Evolutionary conservation across 495 filamentous ascomycete species (phyloP).

Genomic region (Penicillium chermesinum): DNA sequence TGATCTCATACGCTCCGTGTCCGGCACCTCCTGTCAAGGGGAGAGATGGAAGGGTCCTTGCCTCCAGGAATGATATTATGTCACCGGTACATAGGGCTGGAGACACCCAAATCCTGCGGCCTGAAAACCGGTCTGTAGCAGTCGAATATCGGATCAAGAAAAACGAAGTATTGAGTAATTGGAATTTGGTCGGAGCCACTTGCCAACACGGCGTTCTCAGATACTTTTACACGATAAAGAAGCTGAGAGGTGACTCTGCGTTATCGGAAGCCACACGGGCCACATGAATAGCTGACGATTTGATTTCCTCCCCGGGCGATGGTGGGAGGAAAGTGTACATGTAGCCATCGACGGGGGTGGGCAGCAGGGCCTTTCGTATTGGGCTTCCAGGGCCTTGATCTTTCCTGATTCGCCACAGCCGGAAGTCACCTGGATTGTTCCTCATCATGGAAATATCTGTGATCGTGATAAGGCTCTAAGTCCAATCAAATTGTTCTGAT

Average conservation of each 20-base stretch:
- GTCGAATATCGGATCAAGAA: background rate
- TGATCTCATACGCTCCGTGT: background rate
- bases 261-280: conserved; percentile 13
- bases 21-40: background rate
- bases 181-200: background rate
- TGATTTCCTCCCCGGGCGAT: background rate
- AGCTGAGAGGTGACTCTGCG: conserved; percentile 4
- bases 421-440: conserved; percentile 21
- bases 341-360: conserved; percentile 9
- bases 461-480: background rate
- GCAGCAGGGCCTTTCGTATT: conserved; percentile 5
- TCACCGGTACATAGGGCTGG: conserved; percentile 9
- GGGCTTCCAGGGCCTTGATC: conserved; percentile 5
- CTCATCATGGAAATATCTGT: background rate
- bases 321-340: conserved; percentile 6
- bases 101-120: background rate
- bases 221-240: conserved; percentile 13
- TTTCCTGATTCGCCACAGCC: conserved; percentile 22
- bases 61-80: conserved; percentile 21
- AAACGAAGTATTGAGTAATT: background rate
- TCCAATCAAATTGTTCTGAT: conserved; percentile 2
- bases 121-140: background rate
- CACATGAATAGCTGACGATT: conserved; percentile 10
- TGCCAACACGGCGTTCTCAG: conserved; percentile 9
- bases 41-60: conserved; percentile 7